Conservation (phyloP, 495 filamentous ascomycete species). For the Echria macrotheca region DNA sequence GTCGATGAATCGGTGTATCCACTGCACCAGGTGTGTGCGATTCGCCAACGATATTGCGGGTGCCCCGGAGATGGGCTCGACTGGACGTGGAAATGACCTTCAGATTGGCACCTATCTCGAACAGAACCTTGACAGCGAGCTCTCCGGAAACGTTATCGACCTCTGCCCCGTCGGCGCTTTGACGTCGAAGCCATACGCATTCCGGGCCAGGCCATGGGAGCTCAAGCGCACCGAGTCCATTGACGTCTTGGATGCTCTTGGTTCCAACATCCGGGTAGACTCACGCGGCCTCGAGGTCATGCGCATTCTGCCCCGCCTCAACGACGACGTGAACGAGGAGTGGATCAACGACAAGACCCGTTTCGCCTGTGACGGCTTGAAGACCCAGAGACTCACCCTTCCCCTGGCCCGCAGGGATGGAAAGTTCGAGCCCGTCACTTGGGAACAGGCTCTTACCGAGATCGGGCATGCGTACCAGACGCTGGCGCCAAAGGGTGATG, state of each 20-base stretch:
- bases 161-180: conserved; percentile 95
- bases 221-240: conserved; percentile 88
- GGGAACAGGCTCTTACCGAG: conserved; percentile 89
- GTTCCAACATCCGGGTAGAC: conserved; percentile 91
- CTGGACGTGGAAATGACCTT: conserved; percentile 91
- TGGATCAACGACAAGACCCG: conserved; percentile 99
- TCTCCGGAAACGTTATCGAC: conserved; percentile 97
- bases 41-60: conserved; percentile 97
- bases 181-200: conserved; percentile 95
- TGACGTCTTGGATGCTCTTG: conserved; percentile 86
- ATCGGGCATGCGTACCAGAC: conserved; percentile 71
- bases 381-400: conserved; percentile 88
- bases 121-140: conserved; percentile 80
- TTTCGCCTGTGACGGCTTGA: conserved; percentile 95
- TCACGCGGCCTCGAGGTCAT: conserved; percentile 93
- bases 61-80: conserved; percentile 88
- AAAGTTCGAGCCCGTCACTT: conserved; percentile 82
- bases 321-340: conserved; percentile 97
- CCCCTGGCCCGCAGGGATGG: conserved; percentile 82
- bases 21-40: conserved; percentile 95
- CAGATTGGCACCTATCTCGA: conserved; percentile 98
- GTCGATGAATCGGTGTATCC: conserved; percentile 99
- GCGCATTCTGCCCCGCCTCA: conserved; percentile 84
- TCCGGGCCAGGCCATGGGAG: conserved; percentile 95
- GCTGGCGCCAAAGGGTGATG: conserved; percentile 73